Evolutionary conservation across 192 early-diverging fungal genomes (phyloP).

Genomic region (Phycomyces blakesleeanus): DNA sequence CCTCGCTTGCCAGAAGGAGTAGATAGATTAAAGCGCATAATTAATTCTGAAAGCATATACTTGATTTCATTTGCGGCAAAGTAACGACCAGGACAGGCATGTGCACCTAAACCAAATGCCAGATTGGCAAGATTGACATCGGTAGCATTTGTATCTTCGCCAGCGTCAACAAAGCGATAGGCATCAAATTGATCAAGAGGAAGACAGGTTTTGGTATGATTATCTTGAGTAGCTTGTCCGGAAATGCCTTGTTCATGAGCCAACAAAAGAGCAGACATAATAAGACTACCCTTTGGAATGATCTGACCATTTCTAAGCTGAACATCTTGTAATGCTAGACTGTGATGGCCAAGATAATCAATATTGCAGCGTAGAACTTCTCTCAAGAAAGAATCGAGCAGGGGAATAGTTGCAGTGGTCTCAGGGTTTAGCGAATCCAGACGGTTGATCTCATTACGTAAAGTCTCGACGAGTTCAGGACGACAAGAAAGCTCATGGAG

Average conservation of each 20-base stretch:
- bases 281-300: constrained; percentile 15
- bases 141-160: constrained; percentile 1
- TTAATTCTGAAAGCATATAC: constrained; percentile 11
- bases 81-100: constrained; percentile 33
- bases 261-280: constrained; percentile 4
- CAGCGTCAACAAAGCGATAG: constrained; percentile 16
- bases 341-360: constrained; percentile 19
- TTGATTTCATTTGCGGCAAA: constrained; percentile 29
- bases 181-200: constrained; percentile 20
- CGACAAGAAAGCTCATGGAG: constrained; percentile 23
- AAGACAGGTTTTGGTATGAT: neutral
- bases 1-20: constrained; percentile 18
- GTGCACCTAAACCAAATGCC: constrained; percentile 26
- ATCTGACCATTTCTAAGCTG: neutral
- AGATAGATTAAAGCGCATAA: constrained; percentile 5
- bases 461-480: constrained; percentile 6
- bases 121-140: too few relatives aligned
- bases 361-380: constrained; percentile 11
- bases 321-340: constrained; percentile 14
- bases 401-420: constrained; percentile 1
- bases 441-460: constrained; percentile 8
- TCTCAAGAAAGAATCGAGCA: constrained; percentile 25
- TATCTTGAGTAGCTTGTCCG: neutral
- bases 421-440: neutral
- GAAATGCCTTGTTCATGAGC: too few relatives aligned